Evolutionary conservation across 176 grass and related monocot genomes (phyloP), one percentile per base, ranked within the genome.

Genomic region (Oryza coarctata): DNA sequence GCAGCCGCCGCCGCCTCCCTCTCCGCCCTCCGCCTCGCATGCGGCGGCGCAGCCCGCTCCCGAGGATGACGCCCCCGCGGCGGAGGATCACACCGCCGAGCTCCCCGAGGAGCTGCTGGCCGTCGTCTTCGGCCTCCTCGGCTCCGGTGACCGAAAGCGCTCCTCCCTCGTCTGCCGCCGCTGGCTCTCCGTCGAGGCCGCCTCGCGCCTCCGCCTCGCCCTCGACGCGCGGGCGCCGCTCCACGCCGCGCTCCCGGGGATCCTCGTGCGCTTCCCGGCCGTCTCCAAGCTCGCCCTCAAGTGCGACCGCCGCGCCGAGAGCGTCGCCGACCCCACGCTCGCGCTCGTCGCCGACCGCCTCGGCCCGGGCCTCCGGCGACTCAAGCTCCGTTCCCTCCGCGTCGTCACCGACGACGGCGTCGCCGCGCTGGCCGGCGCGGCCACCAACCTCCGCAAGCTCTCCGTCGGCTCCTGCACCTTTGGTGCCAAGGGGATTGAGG

Each of bases 71-170:
- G 31, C 17, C 1, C 77, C 76, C 22, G 49, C 40, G 20, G 85
- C 20, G 11, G 84, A 61, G 13, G 92, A 97, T 77, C 69, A 88
- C 82, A 94, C 89, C 4, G 68, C 82, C 2, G 85, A 92, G 32
- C 87, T 97, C 31, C 94, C 94, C 7, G 85, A 92, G 72, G 94
- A 97, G 69, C 86, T 91, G 28, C 89, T 97, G 2, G 85, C 83
- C 18, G 34, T 82, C 3, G 64, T 97, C 0, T 94, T 97, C 77
- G 27, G 35, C 3, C 79, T 85, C 17, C 87, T 97, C 25, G 80
- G 85, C 29, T 78, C 92, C 15, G 84, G 87, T 0, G 92, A 97
- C 84, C 94, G 94, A 73, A 94, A 97, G 75, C 79, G 80, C 23
- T 97, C 86, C 78, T 93, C 94, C 58, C 88, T 97, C 3, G 91